Evolutionary conservation across 2,329 filamentous ascomycete genomes (phyloP).

Genomic region (Pseudocercospora macadamiae): DNA sequence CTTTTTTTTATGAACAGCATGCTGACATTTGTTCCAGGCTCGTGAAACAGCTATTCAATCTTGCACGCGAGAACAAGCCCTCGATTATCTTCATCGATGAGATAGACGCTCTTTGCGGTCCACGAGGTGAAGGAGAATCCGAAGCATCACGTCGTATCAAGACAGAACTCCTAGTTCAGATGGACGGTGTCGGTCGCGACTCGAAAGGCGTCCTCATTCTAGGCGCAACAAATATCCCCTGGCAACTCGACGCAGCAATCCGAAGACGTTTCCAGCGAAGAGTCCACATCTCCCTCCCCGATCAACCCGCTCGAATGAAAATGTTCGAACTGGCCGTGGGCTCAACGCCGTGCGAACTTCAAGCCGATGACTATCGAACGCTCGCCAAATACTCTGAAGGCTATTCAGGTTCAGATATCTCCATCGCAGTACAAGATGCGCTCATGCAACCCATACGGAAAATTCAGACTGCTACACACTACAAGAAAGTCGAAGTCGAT

Average conservation of each 20-base stretch:
- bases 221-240: conserved; percentile 96
- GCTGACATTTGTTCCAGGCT: conserved; percentile 59
- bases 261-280: conserved; percentile 92
- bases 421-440: conserved; percentile 92
- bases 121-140: conserved; percentile 90
- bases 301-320: conserved; percentile 80
- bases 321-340: conserved; percentile 98
- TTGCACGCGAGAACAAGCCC: conserved; percentile 97
- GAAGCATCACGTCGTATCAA: conserved; percentile 98
- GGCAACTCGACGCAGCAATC: conserved; percentile 96
- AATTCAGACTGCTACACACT: conserved; percentile 96
- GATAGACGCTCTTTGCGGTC: conserved; percentile 93
- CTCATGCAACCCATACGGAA: conserved; percentile 97
- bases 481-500: conserved; percentile 79
- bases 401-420: conserved; percentile 95
- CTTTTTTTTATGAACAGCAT: background rate
- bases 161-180: conserved; percentile 96
- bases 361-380: conserved; percentile 74
- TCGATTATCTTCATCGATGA: conserved; percentile 99
- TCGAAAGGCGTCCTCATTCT: conserved; percentile 91
- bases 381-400: conserved; percentile 84
- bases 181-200: conserved; percentile 98
- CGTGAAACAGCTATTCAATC: conserved; percentile 94
- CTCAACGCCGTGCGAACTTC: conserved; percentile 83
- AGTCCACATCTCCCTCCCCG: conserved; percentile 93